These are phyloP conservation scores for Dactylellina leptospora DNA, from an alignment of 2,329 filamentous ascomycete species.

Conservation along the genomic window DNA sequence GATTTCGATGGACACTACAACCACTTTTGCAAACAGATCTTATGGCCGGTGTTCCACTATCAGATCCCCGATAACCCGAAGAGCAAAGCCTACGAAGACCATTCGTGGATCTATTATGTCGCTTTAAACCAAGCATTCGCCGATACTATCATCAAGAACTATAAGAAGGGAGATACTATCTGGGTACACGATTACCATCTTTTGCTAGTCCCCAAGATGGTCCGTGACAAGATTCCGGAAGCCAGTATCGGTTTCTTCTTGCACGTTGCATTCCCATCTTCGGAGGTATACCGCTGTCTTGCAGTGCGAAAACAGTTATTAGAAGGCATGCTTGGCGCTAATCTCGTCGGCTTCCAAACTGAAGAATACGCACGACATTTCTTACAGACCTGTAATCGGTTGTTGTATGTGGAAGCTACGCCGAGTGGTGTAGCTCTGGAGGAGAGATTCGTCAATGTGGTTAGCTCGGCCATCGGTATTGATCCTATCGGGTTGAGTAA, in stretches of 20 bases:
- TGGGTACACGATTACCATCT: conserved; percentile 98
- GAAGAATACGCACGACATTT: conserved; percentile 94
- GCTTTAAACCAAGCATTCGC: conserved; percentile 93
- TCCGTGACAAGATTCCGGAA: conserved; percentile 87
- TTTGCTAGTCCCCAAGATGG: conserved; percentile 85
- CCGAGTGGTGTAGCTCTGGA: conserved; percentile 88
- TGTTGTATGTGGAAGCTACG: conserved; percentile 88
- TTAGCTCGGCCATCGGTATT: conserved; percentile 86
- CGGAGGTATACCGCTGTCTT: conserved; percentile 92
- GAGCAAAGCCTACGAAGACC: conserved; percentile 96
- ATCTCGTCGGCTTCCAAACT: conserved; percentile 92
- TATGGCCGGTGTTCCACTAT: conserved; percentile 98
- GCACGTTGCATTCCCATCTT: conserved; percentile 93
- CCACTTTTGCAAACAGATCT: conserved; percentile 96
- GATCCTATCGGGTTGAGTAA: conserved; percentile 78
- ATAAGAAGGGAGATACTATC: conserved; percentile 90
- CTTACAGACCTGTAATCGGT: conserved; percentile 90
- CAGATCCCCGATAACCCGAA: conserved; percentile 97
- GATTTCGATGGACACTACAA: conserved; percentile 95
- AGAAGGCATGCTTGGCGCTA: conserved; percentile 90
- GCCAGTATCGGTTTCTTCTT: conserved; percentile 97
- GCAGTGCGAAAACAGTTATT: conserved; percentile 86
- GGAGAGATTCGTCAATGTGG: conserved; percentile 90
- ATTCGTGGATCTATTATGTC: conserved; percentile 95
- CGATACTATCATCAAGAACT: conserved; percentile 86